A percentile compares a stretch with the other conserved stretches of the same genome.
These are phyloP conservation scores for Sugiyamaella pinicola DNA, from an alignment of 1,139 yeast genomes.

Conservation along the genomic window DNA sequence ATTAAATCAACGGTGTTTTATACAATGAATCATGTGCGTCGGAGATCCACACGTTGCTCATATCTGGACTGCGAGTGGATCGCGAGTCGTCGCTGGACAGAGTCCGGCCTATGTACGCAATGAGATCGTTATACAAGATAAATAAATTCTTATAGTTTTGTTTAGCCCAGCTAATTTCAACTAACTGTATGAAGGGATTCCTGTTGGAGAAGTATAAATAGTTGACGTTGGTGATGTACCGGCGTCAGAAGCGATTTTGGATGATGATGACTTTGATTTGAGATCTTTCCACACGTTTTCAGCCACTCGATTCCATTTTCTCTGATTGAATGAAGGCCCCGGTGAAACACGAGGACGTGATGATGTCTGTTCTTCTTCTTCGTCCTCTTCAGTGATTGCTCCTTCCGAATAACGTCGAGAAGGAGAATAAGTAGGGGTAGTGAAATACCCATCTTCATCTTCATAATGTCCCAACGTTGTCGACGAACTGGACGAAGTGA, in stretches of 20 bases:
- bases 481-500: slow-evolving; percentile 4
- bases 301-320: slow-evolving; percentile 17
- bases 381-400: slow-evolving; percentile 21
- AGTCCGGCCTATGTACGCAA: too few species aligned
- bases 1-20: too few species aligned
- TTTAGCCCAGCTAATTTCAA: slow-evolving; percentile 2
- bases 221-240: slow-evolving; percentile 4
- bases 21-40: too few species aligned
- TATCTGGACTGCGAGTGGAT: too few species aligned
- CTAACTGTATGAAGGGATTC: slow-evolving; percentile 11
- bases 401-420: slow-evolving; percentile 16
- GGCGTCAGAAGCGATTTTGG: slow-evolving; percentile 1
- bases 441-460: slow-evolving; percentile 24
- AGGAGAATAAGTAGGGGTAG: slow-evolving; percentile 13
- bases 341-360: neutral
- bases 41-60: too few species aligned
- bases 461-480: slow-evolving; percentile 19
- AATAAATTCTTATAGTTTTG: neutral
- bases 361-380: slow-evolving; percentile 5
- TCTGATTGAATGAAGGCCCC: neutral
- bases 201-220: slow-evolving; percentile 6
- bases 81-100: too few species aligned
- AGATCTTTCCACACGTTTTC: slow-evolving; percentile 15
- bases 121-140: slow-evolving; percentile 4
- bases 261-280: slow-evolving; percentile 2